Conservation (phyloP, 2,329 filamentous ascomycete genomes). For the Scedosporium apiospermum region DNA sequence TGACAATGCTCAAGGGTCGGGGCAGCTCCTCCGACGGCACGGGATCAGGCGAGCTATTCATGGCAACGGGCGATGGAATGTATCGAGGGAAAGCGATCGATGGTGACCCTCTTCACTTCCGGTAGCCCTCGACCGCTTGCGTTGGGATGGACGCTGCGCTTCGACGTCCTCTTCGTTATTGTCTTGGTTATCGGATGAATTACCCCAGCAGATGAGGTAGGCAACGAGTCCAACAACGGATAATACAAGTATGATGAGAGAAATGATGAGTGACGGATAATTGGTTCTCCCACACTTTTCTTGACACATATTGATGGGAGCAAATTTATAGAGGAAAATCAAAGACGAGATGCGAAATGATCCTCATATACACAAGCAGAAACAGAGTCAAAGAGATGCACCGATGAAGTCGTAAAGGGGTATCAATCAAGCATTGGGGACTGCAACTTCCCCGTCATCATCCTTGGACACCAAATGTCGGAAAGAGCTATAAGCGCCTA, state of each 20-base stretch:
- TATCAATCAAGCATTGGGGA: not conserved
- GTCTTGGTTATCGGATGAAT: not conserved
- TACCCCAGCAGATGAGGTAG: conserved; percentile 1
- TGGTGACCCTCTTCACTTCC: not conserved
- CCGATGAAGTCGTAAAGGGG: not conserved
- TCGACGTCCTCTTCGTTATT: not conserved
- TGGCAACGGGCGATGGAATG: not conserved
- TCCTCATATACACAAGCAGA: no score
- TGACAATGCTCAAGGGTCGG: conserved; percentile 2
- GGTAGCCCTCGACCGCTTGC: not conserved
- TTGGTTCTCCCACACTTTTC: not conserved
- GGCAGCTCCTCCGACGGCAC: not conserved
- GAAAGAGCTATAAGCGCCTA: not conserved
- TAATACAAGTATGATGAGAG: conserved; percentile 3
- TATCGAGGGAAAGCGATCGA: not conserved
- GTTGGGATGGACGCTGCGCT: not conserved
- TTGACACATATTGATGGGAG: not conserved
- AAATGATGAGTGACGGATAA: conserved; percentile 2
- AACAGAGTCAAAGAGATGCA: not conserved
- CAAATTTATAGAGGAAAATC: not conserved
- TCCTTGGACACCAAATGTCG: not conserved
- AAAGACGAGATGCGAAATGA: not conserved
- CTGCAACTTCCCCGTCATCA: not conserved
- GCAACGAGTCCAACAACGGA: not conserved
- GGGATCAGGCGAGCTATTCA: not conserved